A percentile compares a stretch with the other conserved stretches of the same genome.
These are phyloP conservation scores for Cryoendolithus antarcticus DNA, from an alignment of 2,329 filamentous ascomycete species.

Conservation along the genomic window DNA sequence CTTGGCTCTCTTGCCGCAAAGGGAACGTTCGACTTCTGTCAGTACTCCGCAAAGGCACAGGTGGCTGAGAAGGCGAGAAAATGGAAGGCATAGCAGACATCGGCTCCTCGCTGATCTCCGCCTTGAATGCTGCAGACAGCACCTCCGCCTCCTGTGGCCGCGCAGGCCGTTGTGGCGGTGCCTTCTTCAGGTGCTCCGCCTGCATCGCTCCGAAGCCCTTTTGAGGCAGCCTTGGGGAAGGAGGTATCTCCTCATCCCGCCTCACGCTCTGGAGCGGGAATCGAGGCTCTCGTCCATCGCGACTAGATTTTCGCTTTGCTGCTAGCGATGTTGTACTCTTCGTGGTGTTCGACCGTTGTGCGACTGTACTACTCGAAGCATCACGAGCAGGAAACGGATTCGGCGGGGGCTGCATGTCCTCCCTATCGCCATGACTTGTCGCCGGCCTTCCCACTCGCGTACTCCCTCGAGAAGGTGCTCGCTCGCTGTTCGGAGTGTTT, in stretches of 20 bases:
- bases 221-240: too few relatives aligned
- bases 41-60: constrained; percentile 7
- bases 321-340: too few relatives aligned
- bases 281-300: too few relatives aligned
- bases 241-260: too few relatives aligned
- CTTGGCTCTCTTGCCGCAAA: background rate
- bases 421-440: constrained; percentile 1
- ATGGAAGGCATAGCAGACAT: background rate
- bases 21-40: constrained; percentile 13
- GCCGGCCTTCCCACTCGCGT: constrained; percentile 11
- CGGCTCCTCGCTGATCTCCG: constrained; percentile 17
- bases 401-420: too few relatives aligned
- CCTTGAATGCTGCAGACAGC: constrained; percentile 15
- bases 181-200: constrained; percentile 9
- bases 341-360: too few relatives aligned
- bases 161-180: constrained; percentile 18
- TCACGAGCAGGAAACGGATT: too few relatives aligned
- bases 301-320: too few relatives aligned
- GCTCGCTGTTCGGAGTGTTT: constrained; percentile 15
- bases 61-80: constrained; percentile 3
- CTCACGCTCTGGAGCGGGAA: too few relatives aligned
- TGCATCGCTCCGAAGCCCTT: too few relatives aligned
- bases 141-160: constrained; percentile 17
- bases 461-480: constrained; percentile 14
- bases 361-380: too few relatives aligned